Percentiles rank a stretch among this genome's conserved stretches.
phyloP scores from a whole-genome alignment of 2,329 filamentous ascomycete genomes.

The Aspergillus sojae region DNA sequence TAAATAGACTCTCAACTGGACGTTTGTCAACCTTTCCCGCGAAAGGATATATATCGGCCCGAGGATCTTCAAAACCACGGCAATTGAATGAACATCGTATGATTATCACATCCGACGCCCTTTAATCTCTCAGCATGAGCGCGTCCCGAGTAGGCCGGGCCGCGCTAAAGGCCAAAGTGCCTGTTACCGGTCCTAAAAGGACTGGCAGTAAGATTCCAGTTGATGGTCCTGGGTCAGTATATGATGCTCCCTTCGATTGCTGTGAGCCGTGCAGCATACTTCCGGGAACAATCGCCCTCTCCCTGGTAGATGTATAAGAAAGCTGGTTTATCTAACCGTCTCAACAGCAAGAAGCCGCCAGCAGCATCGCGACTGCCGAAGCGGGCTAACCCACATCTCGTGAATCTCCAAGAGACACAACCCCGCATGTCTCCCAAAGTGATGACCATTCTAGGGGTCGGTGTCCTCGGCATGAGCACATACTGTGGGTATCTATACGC shows the following conservation, averaged over 20 bases:
- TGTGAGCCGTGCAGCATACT: neutral
- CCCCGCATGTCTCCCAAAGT: conserved; percentile 32
- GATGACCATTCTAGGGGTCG: conserved; percentile 42
- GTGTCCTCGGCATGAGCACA: conserved; percentile 44
- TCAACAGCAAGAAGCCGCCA: conserved; percentile 16
- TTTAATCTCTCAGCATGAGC: conserved; percentile 26
- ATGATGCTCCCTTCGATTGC: neutral
- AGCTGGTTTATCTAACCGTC: conserved; percentile 9
- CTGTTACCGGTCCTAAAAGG: conserved; percentile 16
- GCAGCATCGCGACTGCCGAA: conserved; percentile 22
- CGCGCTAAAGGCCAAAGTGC: conserved; percentile 26
- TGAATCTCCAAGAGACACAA: conserved; percentile 22
- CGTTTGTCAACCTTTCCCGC: neutral
- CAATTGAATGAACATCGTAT: neutral
- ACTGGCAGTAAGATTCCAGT: conserved; percentile 18
- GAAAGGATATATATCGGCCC: conserved; percentile 5
- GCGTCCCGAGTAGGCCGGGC: conserved; percentile 26
- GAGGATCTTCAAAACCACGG: neutral
- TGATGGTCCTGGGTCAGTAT: conserved; percentile 24
- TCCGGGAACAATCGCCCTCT: neutral
- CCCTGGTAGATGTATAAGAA: neutral
- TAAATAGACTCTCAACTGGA: neutral
- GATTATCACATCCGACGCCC: neutral
- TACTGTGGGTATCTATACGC: conserved; percentile 49
- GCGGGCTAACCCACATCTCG: conserved; percentile 27